A percentile compares a stretch with the other conserved stretches of the same genome.
These are phyloP conservation scores for Pythium insidiosum DNA, from an alignment of 352 stramenopile genomes.

Conservation along the genomic window DNA sequence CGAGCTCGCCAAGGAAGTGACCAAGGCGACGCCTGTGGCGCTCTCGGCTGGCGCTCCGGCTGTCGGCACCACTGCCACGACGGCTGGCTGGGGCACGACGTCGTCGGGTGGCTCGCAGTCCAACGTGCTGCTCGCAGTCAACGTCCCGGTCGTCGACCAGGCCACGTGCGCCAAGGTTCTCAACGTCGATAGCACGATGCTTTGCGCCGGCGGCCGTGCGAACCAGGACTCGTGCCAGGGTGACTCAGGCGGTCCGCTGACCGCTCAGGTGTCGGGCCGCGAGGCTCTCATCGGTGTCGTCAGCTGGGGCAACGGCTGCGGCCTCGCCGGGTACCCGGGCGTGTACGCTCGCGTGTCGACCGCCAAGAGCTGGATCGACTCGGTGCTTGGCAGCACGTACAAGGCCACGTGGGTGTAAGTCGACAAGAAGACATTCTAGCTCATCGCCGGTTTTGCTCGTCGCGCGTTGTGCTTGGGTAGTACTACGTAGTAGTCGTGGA, in stretches of 20 bases:
- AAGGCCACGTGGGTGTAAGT: too few species aligned
- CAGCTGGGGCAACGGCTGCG: too few species aligned
- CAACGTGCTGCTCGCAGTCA: constrained; percentile 3
- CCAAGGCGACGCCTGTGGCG: constrained; percentile 24
- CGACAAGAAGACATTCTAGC: too few species aligned
- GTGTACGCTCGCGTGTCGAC: too few species aligned
- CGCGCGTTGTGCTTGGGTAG: too few species aligned
- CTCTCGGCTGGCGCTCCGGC: background rate
- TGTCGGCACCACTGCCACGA: constrained; percentile 1
- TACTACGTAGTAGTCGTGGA: too few species aligned
- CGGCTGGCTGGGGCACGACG: constrained; percentile 5
- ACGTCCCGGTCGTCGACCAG: background rate
- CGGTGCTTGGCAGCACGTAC: too few species aligned
- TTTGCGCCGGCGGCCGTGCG: constrained; percentile 8
- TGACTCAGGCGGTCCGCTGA: constrained; percentile 13
- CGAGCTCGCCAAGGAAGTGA: too few species aligned
- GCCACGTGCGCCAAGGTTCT: background rate
- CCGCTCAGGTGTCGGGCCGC: background rate
- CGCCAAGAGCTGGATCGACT: too few species aligned
- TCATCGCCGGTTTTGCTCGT: too few species aligned
- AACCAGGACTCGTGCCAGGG: constrained; percentile 16
- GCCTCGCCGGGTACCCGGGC: constrained; percentile 5
- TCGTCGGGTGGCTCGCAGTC: constrained; percentile 5
- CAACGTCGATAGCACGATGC: constrained; percentile 10
- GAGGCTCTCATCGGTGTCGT: constrained; percentile 13